These are phyloP conservation scores for Neurospora pannonica DNA, from an alignment of 495 filamentous ascomycete species.

Conservation along the genomic window DNA sequence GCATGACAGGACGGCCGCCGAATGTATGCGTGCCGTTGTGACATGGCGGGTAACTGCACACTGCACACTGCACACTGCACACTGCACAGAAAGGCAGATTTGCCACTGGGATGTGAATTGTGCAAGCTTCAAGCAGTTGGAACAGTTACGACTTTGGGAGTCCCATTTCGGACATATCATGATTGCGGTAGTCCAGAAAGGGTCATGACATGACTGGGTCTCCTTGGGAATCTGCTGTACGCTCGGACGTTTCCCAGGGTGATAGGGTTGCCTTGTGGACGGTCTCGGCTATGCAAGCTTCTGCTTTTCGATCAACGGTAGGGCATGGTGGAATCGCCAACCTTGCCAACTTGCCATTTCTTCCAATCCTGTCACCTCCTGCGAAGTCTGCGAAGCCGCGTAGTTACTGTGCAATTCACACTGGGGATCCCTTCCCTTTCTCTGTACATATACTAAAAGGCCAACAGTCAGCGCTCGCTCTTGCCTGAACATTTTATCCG, in stretches of 20 bases:
- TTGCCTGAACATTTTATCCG: not conserved
- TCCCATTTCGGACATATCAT: not conserved
- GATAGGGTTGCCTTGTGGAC: not conserved
- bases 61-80: not conserved
- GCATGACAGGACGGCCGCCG: not conserved
- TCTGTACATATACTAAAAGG: not conserved
- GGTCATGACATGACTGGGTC: not conserved
- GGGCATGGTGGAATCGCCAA: not conserved
- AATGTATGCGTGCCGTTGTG: not conserved
- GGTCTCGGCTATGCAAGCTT: not conserved
- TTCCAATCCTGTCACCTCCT: not conserved
- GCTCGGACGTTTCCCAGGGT: not conserved
- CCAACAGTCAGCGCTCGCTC: not conserved
- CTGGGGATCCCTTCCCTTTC: not conserved
- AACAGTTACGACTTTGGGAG: not conserved
- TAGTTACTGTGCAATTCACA: not conserved
- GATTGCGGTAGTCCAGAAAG: not conserved
- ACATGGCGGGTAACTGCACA: not conserved
- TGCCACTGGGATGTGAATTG: not conserved
- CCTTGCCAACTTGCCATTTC: not conserved
- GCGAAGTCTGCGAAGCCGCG: too few relatives aligned
- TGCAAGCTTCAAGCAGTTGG: not conserved
- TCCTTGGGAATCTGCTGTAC: not conserved
- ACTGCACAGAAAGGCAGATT: not conserved
- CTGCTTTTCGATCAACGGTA: not conserved